These are phyloP conservation scores for Geosmithia flava DNA, from an alignment of 2,329 filamentous ascomycete genomes.

Conservation along the genomic window DNA sequence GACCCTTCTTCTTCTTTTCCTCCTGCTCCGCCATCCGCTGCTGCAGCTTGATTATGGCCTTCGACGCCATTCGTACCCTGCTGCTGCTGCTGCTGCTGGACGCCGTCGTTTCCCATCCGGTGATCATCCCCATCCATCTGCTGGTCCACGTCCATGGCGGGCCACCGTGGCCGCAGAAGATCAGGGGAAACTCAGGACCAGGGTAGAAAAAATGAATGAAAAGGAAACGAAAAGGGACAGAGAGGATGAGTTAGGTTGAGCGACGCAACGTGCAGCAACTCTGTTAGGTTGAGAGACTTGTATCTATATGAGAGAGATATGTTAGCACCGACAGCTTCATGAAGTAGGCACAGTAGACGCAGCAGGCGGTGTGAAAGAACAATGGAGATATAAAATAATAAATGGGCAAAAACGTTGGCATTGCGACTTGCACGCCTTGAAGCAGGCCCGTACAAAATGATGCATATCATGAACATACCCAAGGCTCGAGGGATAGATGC, in stretches of 20 bases:
- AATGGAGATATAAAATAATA: no score
- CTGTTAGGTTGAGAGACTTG: not conserved
- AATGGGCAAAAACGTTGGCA: no score
- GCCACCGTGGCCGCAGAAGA: not conserved
- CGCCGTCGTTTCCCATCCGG: constrained; percentile 24
- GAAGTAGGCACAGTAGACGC: no score
- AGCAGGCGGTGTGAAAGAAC: no score
- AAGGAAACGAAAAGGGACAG: not conserved
- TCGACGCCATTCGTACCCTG: constrained; percentile 10
- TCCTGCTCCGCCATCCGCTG: constrained; percentile 1
- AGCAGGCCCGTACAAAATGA: no score
- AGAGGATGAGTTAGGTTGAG: not conserved
- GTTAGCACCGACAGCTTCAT: not conserved
- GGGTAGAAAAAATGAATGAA: not conserved
- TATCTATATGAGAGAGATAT: not conserved
- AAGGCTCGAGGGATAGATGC: no score
- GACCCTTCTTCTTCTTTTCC: constrained; percentile 5
- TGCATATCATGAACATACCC: no score
- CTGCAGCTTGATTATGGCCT: constrained; percentile 12
- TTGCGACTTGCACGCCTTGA: no score
- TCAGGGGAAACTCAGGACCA: not conserved
- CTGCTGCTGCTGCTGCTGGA: constrained; percentile 5
- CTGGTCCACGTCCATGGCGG: constrained; percentile 9
- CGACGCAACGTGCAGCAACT: not conserved
- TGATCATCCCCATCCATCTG: constrained; percentile 30